Conservation (phyloP, 108 stramenopile species). For the Nitzschia sp. region DNA sequence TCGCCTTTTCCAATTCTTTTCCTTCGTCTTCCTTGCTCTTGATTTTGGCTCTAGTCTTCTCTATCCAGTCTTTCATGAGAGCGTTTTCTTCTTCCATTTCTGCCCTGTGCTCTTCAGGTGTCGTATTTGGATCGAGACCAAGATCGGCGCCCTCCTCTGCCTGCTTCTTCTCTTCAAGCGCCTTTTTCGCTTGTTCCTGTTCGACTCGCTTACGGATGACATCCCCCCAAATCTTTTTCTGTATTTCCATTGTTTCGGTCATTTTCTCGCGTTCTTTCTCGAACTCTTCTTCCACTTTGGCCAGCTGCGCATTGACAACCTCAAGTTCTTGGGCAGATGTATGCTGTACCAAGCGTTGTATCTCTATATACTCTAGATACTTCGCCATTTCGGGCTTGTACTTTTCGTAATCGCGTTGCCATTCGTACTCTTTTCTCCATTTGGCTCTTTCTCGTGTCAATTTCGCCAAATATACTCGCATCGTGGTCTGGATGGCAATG, state of each 20-base stretch:
- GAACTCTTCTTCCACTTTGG: not conserved
- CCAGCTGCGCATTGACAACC: not conserved
- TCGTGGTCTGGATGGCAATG: not conserved
- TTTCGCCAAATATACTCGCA: not conserved
- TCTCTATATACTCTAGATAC: not conserved
- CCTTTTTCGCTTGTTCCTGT: not conserved
- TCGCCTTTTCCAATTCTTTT: not conserved
- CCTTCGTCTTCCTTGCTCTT: not conserved
- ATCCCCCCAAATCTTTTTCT: not conserved
- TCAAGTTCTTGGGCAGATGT: not conserved
- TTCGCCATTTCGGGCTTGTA: constrained; percentile 5
- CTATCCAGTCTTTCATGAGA: not conserved
- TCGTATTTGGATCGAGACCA: not conserved
- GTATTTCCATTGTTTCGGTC: not conserved
- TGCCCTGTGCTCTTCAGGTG: not conserved
- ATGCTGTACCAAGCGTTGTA: not conserved
- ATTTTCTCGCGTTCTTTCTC: not conserved
- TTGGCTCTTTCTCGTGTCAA: not conserved
- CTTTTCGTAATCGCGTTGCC: not conserved
- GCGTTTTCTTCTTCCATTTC: constrained; percentile 2
- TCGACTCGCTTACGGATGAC: not conserved
- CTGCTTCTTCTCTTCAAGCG: not conserved
- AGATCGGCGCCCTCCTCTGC: not conserved
- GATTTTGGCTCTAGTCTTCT: constrained; percentile 1
- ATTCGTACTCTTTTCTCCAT: constrained; percentile 1